Base-by-base conservation (phyloP, 257 asterid species). In the Plantago ovata region DNA sequence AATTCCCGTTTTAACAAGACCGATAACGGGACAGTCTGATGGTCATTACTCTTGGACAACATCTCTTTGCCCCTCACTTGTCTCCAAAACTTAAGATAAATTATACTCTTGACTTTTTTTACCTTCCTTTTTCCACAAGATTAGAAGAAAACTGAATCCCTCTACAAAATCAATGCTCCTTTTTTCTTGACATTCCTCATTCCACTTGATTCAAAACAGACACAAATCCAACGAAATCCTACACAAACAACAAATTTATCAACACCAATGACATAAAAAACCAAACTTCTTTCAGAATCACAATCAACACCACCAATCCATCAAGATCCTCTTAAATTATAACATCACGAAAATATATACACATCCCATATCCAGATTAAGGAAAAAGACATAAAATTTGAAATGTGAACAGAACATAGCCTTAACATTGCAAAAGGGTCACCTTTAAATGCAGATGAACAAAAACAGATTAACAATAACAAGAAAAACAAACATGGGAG, bases 1-100 rank as follows among this genome's bases (percentile, higher is more conserved):
- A 84, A 69, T 70, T 92, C 98, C 50, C 96, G 81, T 80, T 92
- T 92, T 58, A 92, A 69, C 90, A 92, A 72, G 66, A 88, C 88
- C 43, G 98, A 92, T 61, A 92, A 80, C 58, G 98, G 96, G 77
- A 88, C 82, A 60, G 93, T 81, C 24, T 85, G 94, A 75, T 85
- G 95, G 66, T 88, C 95, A 70, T 84, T 86, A 58, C 67, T 59
- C 77, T 81, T 92, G 9, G 96, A 60, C 84, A 82, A 77, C 96
- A 92, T 91, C 68, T 70, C 79, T 72, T 28, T 6, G 41, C 12
- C 65, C 57, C 73, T 67, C 45, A 14, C 56, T 45, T 42, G 54
- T 62, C 15, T 61, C 64, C 63, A 57, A 66, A 28, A 64, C 36
- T 66, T 46, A 58, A 61, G 36, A 64, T 16, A 58, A 55, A 56